Conservation (phyloP, 1,284 basidiomycete genomes). For the Puccinia novopanici region DNA sequence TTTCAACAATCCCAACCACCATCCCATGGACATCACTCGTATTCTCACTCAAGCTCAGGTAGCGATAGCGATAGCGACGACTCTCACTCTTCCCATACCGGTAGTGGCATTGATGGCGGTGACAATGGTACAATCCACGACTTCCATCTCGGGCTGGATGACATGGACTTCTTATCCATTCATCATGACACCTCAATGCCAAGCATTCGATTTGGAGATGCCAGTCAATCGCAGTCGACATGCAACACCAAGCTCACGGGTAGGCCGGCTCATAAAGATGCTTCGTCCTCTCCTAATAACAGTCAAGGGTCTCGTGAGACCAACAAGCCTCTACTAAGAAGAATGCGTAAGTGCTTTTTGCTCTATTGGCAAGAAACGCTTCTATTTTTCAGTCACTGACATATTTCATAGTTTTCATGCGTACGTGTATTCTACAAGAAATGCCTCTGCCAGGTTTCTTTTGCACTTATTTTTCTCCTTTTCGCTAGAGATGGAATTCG, state of each 20-base stretch:
- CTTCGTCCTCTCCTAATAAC: not conserved
- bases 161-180: constrained; percentile 40
- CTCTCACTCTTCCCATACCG: constrained; percentile 20
- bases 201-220: constrained; percentile 46
- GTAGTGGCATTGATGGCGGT: constrained; percentile 21
- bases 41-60: constrained; percentile 9
- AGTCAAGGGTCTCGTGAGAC: constrained; percentile 10
- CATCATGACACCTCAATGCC: constrained; percentile 36
- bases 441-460: not conserved
- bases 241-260: not conserved
- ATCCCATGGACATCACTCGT: not conserved
- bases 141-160: constrained; percentile 40
- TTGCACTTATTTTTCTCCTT: constrained; percentile 2
- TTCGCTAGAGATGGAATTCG: constrained; percentile 47
- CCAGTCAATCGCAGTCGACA: constrained; percentile 29
- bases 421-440: not conserved
- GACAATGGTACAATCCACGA: constrained; percentile 41
- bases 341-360: constrained; percentile 26
- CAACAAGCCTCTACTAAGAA: constrained; percentile 19
- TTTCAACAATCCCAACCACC: not conserved
- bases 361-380: not conserved
- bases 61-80: not conserved
- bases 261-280: not conserved
- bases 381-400: not conserved
- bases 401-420: constrained; percentile 44